These are phyloP conservation scores for Gossypium davidsonii DNA, from an alignment of 441 rosid genomes.

Conservation along the genomic window DNA sequence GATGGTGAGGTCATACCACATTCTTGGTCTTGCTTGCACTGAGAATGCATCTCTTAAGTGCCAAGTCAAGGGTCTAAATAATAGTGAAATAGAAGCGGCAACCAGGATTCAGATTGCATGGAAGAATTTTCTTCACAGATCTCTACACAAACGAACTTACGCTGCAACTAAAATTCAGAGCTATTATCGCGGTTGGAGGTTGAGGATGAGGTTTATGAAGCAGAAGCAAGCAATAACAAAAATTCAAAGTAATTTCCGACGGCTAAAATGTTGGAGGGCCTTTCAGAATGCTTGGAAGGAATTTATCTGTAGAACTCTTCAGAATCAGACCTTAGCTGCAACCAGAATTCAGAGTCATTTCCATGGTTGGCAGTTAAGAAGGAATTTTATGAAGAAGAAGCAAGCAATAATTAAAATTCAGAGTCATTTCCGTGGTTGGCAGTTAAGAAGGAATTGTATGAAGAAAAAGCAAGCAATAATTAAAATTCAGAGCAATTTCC, in stretches of 20 bases:
- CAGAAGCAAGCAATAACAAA: constrained; percentile 36
- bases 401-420: constrained; percentile 31
- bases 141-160: constrained; percentile 17
- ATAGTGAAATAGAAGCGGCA: constrained; percentile 39
- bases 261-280: constrained; percentile 29
- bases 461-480: constrained; percentile 29
- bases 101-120: constrained; percentile 50
- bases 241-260: constrained; percentile 37
- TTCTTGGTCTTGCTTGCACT: constrained; percentile 14
- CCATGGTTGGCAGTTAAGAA: constrained; percentile 31
- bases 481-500: constrained; percentile 37
- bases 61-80: constrained; percentile 10
- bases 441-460: constrained; percentile 33
- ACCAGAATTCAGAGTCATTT: constrained; percentile 40
- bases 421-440: constrained; percentile 40
- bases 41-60: constrained; percentile 13
- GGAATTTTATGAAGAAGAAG: not conserved
- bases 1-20: constrained; percentile 20
- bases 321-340: constrained; percentile 37
- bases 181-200: not conserved
- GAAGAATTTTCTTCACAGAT: constrained; percentile 31
- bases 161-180: constrained; percentile 53
- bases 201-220: constrained; percentile 23
- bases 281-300: constrained; percentile 43
- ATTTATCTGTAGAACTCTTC: constrained; percentile 19